Conservation (phyloP, 164 flowering plant species). For the Cinnamomum micranthum region DNA sequence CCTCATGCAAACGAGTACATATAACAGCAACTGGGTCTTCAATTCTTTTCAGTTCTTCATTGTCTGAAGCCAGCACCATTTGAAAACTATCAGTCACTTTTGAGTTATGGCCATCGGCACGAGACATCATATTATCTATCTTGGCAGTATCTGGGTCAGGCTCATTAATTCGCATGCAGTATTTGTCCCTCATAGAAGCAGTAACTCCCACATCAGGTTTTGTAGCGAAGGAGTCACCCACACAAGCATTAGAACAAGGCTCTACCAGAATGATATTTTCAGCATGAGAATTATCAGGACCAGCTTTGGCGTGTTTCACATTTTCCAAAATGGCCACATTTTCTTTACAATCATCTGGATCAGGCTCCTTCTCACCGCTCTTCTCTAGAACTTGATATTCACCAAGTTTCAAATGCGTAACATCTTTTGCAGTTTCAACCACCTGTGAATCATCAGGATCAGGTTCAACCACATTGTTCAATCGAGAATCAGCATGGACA, state of each 20-base stretch:
- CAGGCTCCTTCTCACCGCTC: conserved; percentile 26
- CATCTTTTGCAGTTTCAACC: conserved; percentile 7
- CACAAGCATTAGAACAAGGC: conserved; percentile 38
- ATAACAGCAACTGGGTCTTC: conserved; percentile 62
- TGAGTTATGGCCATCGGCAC: not conserved
- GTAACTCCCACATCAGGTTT: not conserved
- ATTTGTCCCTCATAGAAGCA: not conserved
- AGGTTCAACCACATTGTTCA: conserved; percentile 12
- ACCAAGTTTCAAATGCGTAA: not conserved
- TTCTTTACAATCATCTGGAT: conserved; percentile 28
- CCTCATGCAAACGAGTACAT: conserved; percentile 57
- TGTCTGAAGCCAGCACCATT: not conserved
- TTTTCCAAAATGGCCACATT: not conserved
- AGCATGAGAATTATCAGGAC: conserved; percentile 14
- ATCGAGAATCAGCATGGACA: conserved; percentile 29
- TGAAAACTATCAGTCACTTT: not conserved
- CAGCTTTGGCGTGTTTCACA: conserved; percentile 10
- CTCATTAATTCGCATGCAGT: conserved; percentile 28
- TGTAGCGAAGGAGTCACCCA: conserved; percentile 1
- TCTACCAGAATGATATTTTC: conserved; percentile 11
- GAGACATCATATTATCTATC: not conserved
- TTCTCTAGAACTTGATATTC: not conserved
- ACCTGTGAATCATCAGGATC: conserved; percentile 15
- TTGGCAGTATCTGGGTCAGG: conserved; percentile 59
- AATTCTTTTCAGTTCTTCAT: conserved; percentile 53